These are phyloP conservation scores for Selaginella tamariscina DNA, from an alignment of 75 land plant species.

Conservation along the genomic window DNA sequence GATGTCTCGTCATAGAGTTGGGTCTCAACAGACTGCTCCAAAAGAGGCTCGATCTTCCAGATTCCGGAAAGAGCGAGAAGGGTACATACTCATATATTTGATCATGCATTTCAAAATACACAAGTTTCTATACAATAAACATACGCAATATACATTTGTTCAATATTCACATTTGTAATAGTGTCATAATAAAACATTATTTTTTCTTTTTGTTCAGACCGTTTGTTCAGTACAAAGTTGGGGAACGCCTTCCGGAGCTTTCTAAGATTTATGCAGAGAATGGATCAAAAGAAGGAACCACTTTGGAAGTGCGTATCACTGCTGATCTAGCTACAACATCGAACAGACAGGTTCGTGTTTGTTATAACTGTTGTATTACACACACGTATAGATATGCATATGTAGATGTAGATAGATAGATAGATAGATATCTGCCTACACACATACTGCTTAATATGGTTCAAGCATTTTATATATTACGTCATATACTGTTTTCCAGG, in stretches of 20 bases:
- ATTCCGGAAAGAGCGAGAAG: slow-evolving; percentile 54
- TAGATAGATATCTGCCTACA: too few relatives aligned
- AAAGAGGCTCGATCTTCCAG: slow-evolving; percentile 48
- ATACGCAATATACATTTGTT: not conserved
- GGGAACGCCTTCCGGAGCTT: slow-evolving; percentile 90
- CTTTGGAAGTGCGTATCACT: slow-evolving; percentile 74
- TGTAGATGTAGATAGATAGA: too few relatives aligned
- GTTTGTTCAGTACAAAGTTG: slow-evolving; percentile 47
- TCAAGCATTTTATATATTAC: not conserved
- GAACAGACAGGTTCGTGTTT: slow-evolving; percentile 64
- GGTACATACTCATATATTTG: slow-evolving; percentile 25
- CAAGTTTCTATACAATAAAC: slow-evolving; percentile 10
- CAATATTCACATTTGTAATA: not conserved
- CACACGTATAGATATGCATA: too few relatives aligned
- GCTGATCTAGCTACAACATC: slow-evolving; percentile 87
- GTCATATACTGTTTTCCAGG: slow-evolving; percentile 35
- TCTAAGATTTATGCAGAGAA: slow-evolving; percentile 72
- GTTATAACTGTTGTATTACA: too few relatives aligned
- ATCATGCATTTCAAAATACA: slow-evolving; percentile 5
- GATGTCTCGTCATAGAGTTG: slow-evolving; percentile 61
- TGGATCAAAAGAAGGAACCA: slow-evolving; percentile 27
- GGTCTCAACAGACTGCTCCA: slow-evolving; percentile 34
- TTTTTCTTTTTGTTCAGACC: not conserved
- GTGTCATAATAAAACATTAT: slow-evolving; percentile 2
- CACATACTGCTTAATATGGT: not conserved